Conservation (phyloP, 495 filamentous ascomycete species). For the Hypoxylon perforatum region DNA sequence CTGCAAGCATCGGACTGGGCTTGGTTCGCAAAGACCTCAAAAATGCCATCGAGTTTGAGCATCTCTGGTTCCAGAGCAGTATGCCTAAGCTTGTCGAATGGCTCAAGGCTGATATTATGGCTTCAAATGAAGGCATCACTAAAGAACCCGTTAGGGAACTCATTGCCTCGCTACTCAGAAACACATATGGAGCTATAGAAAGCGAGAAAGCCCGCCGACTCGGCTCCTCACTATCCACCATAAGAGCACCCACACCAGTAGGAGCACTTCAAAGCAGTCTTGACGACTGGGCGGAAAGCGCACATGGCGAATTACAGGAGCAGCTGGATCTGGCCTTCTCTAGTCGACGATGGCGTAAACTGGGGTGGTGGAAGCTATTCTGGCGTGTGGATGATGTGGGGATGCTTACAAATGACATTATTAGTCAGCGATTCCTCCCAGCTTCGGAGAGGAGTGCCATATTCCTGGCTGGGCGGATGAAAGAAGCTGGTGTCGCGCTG, state of each 20-base stretch:
- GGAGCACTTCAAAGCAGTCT: constrained; percentile 67
- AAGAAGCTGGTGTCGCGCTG: constrained; percentile 65
- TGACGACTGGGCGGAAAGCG: constrained; percentile 76
- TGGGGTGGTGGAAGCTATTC: constrained; percentile 94
- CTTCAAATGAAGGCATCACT: constrained; percentile 53
- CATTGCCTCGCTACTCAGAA: constrained; percentile 72
- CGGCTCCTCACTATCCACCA: constrained; percentile 34
- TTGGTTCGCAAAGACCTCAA: constrained; percentile 73
- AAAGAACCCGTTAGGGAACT: constrained; percentile 73
- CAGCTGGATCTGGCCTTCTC: constrained; percentile 79
- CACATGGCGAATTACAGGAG: constrained; percentile 84
- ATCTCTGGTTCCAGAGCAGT: constrained; percentile 77
- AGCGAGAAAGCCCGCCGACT: constrained; percentile 59
- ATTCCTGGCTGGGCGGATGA: constrained; percentile 82
- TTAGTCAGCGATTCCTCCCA: constrained; percentile 77
- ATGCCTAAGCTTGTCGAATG: constrained; percentile 73
- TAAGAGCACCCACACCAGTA: constrained; percentile 56
- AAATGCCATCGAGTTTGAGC: constrained; percentile 76
- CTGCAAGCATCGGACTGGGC: constrained; percentile 67
- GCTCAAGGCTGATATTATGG: constrained; percentile 65
- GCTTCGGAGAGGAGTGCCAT: constrained; percentile 79
- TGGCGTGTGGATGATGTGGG: constrained; percentile 93
- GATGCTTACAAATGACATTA: constrained; percentile 80
- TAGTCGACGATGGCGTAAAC: constrained; percentile 73
- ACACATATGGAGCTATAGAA: constrained; percentile 65